Conservation (phyloP, 139 green algal genomes). For the Chlorella ohadii region DNA sequence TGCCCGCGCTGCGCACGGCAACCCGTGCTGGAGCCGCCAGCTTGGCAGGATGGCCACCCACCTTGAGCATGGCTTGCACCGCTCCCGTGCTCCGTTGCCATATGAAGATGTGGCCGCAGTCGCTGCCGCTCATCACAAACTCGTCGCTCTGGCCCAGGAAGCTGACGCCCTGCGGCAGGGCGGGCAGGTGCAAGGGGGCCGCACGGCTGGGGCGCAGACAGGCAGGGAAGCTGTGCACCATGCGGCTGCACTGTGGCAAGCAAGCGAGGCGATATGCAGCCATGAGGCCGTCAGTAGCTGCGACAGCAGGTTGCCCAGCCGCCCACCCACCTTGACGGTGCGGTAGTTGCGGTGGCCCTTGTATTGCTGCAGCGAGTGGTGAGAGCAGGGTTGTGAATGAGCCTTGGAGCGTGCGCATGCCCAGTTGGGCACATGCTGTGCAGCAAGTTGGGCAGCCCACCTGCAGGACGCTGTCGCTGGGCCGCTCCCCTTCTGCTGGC, state of each 20-base stretch:
- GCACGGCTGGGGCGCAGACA: neutral
- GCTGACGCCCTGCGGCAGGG: slow-evolving; percentile 29
- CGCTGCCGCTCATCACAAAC: slow-evolving; percentile 68
- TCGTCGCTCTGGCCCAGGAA: slow-evolving; percentile 52
- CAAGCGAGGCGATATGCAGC: neutral
- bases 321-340: slow-evolving; percentile 60
- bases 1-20: neutral
- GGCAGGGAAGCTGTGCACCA: neutral
- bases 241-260: neutral
- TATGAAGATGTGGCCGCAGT: slow-evolving; percentile 76
- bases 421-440: neutral
- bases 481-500: neutral
- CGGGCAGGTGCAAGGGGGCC: too few species aligned
- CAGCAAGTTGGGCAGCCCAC: neutral
- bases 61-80: slow-evolving; percentile 43
- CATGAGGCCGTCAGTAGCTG: too few species aligned
- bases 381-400: neutral
- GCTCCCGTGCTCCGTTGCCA: slow-evolving; percentile 53
- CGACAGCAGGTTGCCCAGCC: neutral
- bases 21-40: neutral
- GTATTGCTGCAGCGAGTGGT: slow-evolving; percentile 26
- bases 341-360: slow-evolving; percentile 65
- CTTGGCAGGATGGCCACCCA: neutral
- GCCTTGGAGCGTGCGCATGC: too few species aligned
- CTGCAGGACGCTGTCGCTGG: slow-evolving; percentile 4